Percentiles rank a stretch among this genome's conserved stretches.
Evolutionary conservation across 306 rosid genomes (phyloP).

Genomic region (Pyrus pyrifolia): DNA sequence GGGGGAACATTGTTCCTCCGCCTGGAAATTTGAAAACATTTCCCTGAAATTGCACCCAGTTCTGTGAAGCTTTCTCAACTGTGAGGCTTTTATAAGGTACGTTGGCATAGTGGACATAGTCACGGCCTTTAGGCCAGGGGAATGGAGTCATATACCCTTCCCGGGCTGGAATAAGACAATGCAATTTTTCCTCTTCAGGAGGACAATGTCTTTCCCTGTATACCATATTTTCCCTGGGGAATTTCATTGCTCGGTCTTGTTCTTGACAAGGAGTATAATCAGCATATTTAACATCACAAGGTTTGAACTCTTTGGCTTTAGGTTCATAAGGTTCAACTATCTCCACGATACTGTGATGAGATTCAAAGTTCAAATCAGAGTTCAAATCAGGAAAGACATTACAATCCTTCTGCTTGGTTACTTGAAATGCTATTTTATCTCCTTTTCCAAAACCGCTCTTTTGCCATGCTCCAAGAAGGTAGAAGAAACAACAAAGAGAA

Average conservation of each 20-base stretch:
- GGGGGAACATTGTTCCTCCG: constrained; percentile 98
- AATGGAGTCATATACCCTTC: constrained; percentile 76
- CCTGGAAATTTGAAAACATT: constrained; percentile 95
- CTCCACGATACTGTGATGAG: constrained; percentile 59
- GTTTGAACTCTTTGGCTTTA: constrained; percentile 57
- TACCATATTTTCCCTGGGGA: constrained; percentile 92
- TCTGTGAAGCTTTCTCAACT: constrained; percentile 91
- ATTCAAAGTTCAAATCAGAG: constrained; percentile 56
- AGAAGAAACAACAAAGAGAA: constrained; percentile 77
- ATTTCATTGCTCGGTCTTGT: constrained; percentile 90
- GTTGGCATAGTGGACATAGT: constrained; percentile 79
- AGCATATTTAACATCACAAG: constrained; percentile 51
- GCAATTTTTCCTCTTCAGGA: constrained; percentile 65
- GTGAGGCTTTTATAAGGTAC: constrained; percentile 80
- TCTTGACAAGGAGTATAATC: constrained; percentile 99
- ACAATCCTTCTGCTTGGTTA: constrained; percentile 66
- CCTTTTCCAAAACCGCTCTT: constrained; percentile 83
- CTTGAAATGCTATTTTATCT: constrained; percentile 58
- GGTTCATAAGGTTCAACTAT: constrained; percentile 45
- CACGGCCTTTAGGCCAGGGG: constrained; percentile 97
- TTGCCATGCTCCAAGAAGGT: constrained; percentile 97
- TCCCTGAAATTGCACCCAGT: constrained; percentile 90
- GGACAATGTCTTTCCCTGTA: constrained; percentile 99
- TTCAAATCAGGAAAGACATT: constrained; percentile 21
- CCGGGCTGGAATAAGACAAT: constrained; percentile 90